Conservation (phyloP, 768 basidiomycete species). For the Paxillus involutus region DNA sequence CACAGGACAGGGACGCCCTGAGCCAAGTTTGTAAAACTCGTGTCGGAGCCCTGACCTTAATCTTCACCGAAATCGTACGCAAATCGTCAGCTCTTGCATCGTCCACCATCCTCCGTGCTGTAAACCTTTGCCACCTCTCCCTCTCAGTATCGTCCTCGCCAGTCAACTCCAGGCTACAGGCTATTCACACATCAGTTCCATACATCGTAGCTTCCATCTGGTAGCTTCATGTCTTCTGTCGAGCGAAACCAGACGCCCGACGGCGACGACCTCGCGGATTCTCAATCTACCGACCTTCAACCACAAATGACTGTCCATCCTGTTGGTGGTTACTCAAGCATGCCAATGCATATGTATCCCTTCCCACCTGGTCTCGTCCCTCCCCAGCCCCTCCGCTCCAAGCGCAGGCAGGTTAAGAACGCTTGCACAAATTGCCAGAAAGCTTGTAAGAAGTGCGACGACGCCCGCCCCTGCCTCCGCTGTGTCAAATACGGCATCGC, state of each 20-base stretch:
- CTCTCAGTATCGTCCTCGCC: constrained; percentile 13
- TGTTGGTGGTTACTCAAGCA: constrained; percentile 45
- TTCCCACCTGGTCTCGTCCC: constrained; percentile 51
- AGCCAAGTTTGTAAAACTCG: constrained; percentile 37
- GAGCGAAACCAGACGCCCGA: constrained; percentile 42
- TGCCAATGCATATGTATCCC: constrained; percentile 72
- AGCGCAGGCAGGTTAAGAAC: constrained; percentile 88
- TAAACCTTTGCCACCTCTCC: constrained; percentile 4
- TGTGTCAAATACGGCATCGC: constrained; percentile 89
- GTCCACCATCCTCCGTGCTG: constrained; percentile 11
- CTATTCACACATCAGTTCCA: constrained; percentile 32
- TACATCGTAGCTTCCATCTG: constrained; percentile 24
- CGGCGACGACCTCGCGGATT: constrained; percentile 37
- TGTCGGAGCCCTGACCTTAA: constrained; percentile 35
- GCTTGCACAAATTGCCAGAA: constrained; percentile 91
- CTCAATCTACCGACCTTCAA: constrained; percentile 37
- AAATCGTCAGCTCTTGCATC: constrained; percentile 28
- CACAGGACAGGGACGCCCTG: constrained; percentile 28
- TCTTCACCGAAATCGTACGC: constrained; percentile 32
- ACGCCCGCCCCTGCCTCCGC: constrained; percentile 87
- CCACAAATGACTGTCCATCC: constrained; percentile 54
- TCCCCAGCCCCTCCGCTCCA: constrained; percentile 57
- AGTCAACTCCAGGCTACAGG: constrained; percentile 36
- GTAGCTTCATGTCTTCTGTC: constrained; percentile 32
- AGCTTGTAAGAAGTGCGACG: constrained; percentile 91